Conservation (phyloP, 2,329 filamentous ascomycete species). For the Rugonectria rugulosa region DNA sequence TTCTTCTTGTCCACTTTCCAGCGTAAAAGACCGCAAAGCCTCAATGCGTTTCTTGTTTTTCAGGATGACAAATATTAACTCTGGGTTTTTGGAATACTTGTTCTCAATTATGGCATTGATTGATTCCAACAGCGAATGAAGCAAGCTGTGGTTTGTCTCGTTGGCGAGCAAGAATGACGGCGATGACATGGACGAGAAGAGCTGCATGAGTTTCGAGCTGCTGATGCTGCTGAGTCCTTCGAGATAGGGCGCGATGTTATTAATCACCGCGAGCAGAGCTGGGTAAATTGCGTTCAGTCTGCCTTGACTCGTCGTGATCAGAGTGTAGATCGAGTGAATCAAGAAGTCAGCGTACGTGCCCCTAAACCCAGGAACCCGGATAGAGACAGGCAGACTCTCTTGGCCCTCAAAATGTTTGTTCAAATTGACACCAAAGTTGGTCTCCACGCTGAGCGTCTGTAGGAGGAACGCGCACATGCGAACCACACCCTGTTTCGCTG, state of each 20-base stretch:
- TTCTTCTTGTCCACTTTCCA: constrained; percentile 91
- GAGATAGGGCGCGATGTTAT: constrained; percentile 88
- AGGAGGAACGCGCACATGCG: constrained; percentile 98
- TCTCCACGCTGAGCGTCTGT: constrained; percentile 93
- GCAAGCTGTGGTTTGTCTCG: constrained; percentile 84
- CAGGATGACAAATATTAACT: constrained; percentile 80
- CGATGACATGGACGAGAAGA: constrained; percentile 92
- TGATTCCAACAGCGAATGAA: constrained; percentile 84
- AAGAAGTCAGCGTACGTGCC: constrained; percentile 95
- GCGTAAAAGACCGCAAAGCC: constrained; percentile 83
- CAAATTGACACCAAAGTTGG: constrained; percentile 86
- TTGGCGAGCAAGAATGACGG: constrained; percentile 92
- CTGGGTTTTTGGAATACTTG: constrained; percentile 81
- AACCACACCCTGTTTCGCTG: constrained; percentile 88
- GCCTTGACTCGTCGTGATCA: constrained; percentile 91
- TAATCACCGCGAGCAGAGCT: constrained; percentile 88
- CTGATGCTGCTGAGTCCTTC: constrained; percentile 78
- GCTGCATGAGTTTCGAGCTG: constrained; percentile 82
- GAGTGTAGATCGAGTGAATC: constrained; percentile 90
- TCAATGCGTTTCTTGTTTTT: constrained; percentile 85
- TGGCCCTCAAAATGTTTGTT: constrained; percentile 91
- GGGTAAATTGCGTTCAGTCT: constrained; percentile 92
- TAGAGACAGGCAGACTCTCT: constrained; percentile 82
- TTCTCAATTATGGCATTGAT: constrained; percentile 92
- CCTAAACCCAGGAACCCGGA: constrained; percentile 83